Conservation (phyloP, 2,329 filamentous ascomycete species). For the Clarireedia sp. region DNA sequence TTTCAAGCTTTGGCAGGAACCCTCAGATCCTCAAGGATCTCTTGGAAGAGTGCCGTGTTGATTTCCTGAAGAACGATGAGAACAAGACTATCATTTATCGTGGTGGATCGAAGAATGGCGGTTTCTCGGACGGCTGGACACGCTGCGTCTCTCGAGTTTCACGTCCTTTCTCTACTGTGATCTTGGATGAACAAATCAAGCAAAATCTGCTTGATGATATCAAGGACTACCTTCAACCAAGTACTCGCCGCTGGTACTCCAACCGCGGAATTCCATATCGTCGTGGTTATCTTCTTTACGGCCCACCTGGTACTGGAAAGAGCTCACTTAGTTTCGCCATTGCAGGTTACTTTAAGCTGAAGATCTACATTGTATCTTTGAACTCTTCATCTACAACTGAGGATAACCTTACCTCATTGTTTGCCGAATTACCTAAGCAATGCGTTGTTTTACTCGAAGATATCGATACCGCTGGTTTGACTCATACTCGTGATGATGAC, state of each 20-base stretch:
- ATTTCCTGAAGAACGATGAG: constrained; percentile 50
- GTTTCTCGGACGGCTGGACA: constrained; percentile 43
- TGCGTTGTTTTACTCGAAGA: constrained; percentile 72
- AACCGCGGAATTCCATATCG: constrained; percentile 80
- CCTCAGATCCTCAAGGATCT: constrained; percentile 54
- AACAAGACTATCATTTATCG: constrained; percentile 60
- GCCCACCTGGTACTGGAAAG: constrained; percentile 75
- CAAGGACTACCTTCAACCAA: constrained; percentile 53
- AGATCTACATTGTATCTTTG: constrained; percentile 56
- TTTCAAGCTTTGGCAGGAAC: constrained; percentile 55
- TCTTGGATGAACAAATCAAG: constrained; percentile 54
- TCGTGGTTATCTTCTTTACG: constrained; percentile 73
- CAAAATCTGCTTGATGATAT: constrained; percentile 51
- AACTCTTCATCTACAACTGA: constrained; percentile 55
- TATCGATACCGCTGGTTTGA: constrained; percentile 65
- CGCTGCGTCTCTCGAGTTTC: constrained; percentile 51
- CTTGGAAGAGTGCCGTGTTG: constrained; percentile 47
- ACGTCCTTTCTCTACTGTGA: constrained; percentile 57
- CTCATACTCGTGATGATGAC: constrained; percentile 34
- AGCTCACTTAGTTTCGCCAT: constrained; percentile 63
- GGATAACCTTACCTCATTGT: constrained; percentile 56
- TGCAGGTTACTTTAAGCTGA: constrained; percentile 61
- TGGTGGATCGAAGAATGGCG: constrained; percentile 35
- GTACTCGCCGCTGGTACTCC: constrained; percentile 69
- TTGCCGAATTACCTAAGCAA: constrained; percentile 57